Conservation (phyloP, 73 alveolate species). For the Tetrahymena thermophila region DNA sequence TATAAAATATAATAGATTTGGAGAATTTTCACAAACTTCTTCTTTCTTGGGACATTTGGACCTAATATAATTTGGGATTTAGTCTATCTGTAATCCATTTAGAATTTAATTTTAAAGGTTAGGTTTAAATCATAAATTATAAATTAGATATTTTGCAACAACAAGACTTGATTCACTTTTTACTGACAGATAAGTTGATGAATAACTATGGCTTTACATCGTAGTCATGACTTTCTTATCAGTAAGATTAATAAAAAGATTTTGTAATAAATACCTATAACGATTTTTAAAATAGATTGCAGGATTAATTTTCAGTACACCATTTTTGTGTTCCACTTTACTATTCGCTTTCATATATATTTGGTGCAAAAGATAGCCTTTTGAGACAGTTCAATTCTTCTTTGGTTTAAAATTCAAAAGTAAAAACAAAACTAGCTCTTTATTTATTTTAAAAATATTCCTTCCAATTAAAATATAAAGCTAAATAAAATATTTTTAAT, state of each 20-base stretch:
- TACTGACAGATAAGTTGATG: slow-evolving; percentile 2
- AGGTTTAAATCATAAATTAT: not conserved
- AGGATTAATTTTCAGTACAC: slow-evolving; percentile 7
- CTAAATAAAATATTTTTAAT: too few relatives aligned
- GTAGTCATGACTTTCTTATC: not conserved
- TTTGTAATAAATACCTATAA: slow-evolving; percentile 4
- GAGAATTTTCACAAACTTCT: slow-evolving; percentile 16
- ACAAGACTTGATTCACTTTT: slow-evolving; percentile 8
- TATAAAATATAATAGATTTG: not conserved
- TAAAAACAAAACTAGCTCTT: not conserved
- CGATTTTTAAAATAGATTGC: not conserved
- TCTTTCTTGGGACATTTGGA: slow-evolving; percentile 6
- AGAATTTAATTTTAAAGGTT: not conserved
- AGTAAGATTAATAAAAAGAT: not conserved
- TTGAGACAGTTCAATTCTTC: slow-evolving; percentile 38
- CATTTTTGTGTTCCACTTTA: not conserved
- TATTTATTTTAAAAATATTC: too few relatives aligned
- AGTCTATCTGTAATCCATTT: not conserved
- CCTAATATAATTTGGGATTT: not conserved
- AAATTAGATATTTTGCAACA: slow-evolving; percentile 1
- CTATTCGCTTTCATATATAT: slow-evolving; percentile 19
- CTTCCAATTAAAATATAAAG: too few relatives aligned
- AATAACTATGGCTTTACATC: not conserved
- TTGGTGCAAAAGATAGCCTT: slow-evolving; percentile 42
- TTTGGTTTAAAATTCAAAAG: slow-evolving; percentile 24